Conservation (phyloP, 768 basidiomycete species). For the Russula griseocarnosa region DNA sequence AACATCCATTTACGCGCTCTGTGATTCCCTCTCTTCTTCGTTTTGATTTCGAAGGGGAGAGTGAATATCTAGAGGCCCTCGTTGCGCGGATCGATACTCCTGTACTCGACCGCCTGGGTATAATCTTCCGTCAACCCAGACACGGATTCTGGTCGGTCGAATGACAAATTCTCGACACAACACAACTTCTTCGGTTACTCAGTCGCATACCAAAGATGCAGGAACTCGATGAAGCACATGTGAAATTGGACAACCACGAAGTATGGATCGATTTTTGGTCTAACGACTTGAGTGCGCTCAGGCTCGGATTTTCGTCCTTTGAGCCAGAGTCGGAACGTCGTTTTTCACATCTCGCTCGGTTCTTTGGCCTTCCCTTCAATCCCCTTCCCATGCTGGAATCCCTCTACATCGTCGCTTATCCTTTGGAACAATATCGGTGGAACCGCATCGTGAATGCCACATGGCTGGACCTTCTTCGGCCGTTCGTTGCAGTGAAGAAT, state of each 20-base stretch:
- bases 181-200: neutral
- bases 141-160: too few relatives aligned
- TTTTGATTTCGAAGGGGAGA: neutral
- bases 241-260: neutral
- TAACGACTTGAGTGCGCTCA: too few relatives aligned
- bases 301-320: too few relatives aligned
- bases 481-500: neutral
- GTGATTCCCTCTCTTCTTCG: neutral
- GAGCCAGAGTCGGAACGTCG: too few relatives aligned
- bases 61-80: neutral
- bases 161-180: too few relatives aligned
- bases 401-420: neutral
- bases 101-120: neutral
- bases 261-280: neutral
- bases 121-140: neutral
- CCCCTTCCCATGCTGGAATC: neutral
- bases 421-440: neutral
- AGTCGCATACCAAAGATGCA: neutral
- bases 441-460: neutral
- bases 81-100: neutral
- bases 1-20: neutral
- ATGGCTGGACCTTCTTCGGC: neutral
- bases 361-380: neutral
- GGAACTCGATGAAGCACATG: too few relatives aligned
- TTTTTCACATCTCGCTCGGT: too few relatives aligned